These are phyloP conservation scores for Wallacemonas rigidus DNA, from an alignment of 208 protist genomes.

Conservation along the genomic window DNA sequence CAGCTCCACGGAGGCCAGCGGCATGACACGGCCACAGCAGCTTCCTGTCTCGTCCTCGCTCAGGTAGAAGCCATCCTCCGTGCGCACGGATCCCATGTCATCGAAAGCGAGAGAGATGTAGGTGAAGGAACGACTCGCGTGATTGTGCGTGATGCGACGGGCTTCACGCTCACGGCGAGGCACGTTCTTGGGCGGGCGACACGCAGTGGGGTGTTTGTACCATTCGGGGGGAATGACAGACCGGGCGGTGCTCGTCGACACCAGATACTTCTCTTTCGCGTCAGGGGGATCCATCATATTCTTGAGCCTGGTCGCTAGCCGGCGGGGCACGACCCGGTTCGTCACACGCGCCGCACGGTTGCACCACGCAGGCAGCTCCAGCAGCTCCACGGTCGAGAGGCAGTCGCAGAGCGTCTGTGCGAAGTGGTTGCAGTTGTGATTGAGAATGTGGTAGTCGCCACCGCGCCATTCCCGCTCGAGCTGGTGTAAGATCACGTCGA, in stretches of 20 bases:
- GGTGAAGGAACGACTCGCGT: conserved; percentile 7
- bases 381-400: conserved; percentile 70
- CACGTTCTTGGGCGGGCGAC: conserved; percentile 52
- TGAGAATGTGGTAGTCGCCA: conserved; percentile 86
- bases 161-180: not conserved
- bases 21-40: conserved; percentile 4
- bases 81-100: conserved; percentile 8
- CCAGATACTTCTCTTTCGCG: conserved; percentile 26
- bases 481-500: conserved; percentile 83
- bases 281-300: conserved; percentile 56
- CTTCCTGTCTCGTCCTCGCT: conserved; percentile 3
- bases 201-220: conserved; percentile 71
- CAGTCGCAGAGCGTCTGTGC: conserved; percentile 78
- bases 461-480: conserved; percentile 89
- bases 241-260: conserved; percentile 29
- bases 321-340: conserved; percentile 65
- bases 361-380: conserved; percentile 82
- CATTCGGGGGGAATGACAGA: conserved; percentile 77
- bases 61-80: conserved; percentile 5
- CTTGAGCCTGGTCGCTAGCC: conserved; percentile 75
- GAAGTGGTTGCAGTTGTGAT: conserved; percentile 94
- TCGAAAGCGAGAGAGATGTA: not conserved
- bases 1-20: conserved; percentile 14
- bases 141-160: not conserved
- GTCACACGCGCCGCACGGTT: conserved; percentile 85